These are phyloP conservation scores for Oxytropis ochrocephala DNA, from an alignment of 306 rosid species.

Conservation along the genomic window DNA sequence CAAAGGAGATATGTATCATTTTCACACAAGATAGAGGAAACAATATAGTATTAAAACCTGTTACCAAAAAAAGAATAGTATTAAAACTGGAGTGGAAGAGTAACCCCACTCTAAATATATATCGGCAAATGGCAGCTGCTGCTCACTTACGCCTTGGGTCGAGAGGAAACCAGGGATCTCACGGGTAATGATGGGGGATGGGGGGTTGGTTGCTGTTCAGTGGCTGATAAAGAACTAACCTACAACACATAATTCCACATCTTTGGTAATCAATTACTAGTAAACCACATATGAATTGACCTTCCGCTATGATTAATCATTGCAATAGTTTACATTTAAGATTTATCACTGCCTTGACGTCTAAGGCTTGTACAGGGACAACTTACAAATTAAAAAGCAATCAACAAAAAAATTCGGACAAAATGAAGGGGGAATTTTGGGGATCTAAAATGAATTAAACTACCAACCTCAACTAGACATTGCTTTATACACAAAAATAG, in stretches of 20 bases:
- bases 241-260: neutral
- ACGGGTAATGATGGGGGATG: neutral
- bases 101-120: neutral
- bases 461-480: conserved; percentile 32
- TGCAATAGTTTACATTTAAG: conserved; percentile 15
- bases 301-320: conserved; percentile 8
- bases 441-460: conserved; percentile 28
- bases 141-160: neutral
- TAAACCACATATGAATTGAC: neutral
- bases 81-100: neutral
- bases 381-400: conserved; percentile 10
- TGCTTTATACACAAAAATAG: conserved; percentile 45
- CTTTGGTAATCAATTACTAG: neutral
- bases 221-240: neutral
- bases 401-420: conserved; percentile 7
- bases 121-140: neutral
- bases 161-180: neutral
- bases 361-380: conserved; percentile 22
- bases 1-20: too few species aligned
- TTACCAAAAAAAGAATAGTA: neutral
- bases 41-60: too few species aligned
- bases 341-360: conserved; percentile 15
- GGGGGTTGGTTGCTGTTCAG: neutral
- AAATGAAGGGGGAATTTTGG: neutral
- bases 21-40: too few species aligned